Evolutionary conservation across 208 protist species (phyloP), one percentile per base, ranked within the genome.

Genomic region (Polymyxa betae): DNA sequence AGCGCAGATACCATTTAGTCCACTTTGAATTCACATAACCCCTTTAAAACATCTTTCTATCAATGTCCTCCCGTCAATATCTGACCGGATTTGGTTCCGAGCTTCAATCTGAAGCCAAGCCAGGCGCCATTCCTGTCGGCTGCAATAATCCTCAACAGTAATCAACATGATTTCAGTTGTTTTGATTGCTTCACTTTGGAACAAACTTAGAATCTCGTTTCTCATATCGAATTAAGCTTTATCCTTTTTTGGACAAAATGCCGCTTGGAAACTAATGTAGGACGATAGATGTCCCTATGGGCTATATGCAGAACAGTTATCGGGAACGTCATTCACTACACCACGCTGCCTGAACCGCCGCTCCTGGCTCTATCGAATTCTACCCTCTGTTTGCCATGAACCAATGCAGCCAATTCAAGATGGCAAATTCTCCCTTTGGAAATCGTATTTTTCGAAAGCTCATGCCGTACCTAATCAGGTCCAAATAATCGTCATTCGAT

Each of bases 241-340:
- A n/a, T n/a, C n/a, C n/a, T n/a, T n/a, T n/a, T n/a, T n/a, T n/a
- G n/a, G n/a, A n/a, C n/a, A n/a, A n/a, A n/a, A n/a, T n/a, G n/a
- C 54, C 54, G 54, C 20, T 16, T 29, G 29, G 54, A 29, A 66
- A 32, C 54, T 66, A 29, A 66, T 29, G 54, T 66, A 16, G 54
- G 29, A 16, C 12, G 40, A n/a, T 16, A 91, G 88, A 44, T 91
- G 82, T 92, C 94, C 96, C 29, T 94, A 94, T 35, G 94, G 95
- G 41, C 93, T 97, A n/a, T 97, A 96, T 82, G 96, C 96, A 0
- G 96, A 97, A 92, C 96, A 97, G 92, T 78, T 97, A 12, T 95
- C 91, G 32, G 96, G 96, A 29, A 96, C 95, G n/a, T 95, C 96
- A 40, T 97, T 97, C 66, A 97, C 96, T 12, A 94, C 88, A 35